A percentile compares a stretch with the other conserved stretches of the same genome.
Conservation (phyloP, 305 asterid species). For the Fraxinus greggii region DNA sequence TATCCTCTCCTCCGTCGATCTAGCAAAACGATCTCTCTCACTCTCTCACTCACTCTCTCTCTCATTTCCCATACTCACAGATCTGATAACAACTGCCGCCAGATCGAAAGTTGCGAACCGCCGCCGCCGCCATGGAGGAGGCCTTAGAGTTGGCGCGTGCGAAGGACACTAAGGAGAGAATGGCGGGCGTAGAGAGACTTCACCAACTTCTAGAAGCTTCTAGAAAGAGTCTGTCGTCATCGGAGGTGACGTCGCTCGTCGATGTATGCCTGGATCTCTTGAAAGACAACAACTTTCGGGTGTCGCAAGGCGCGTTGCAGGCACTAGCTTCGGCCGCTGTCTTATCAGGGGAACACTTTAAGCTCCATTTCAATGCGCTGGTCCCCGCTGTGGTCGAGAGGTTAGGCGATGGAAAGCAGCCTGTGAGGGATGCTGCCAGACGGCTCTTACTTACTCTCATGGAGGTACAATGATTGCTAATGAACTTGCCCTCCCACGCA, state of each 20-base stretch:
- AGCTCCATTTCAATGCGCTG: conserved; percentile 91
- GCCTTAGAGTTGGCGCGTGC: conserved; percentile 90
- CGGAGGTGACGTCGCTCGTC: conserved; percentile 85
- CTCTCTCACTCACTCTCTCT: conserved; percentile 26
- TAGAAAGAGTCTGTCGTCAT: conserved; percentile 59
- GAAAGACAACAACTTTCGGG: conserved; percentile 89
- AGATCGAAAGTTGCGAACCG: conserved; percentile 40
- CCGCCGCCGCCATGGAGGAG: conserved; percentile 68
- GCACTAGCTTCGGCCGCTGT: conserved; percentile 93
- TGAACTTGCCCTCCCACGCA: background rate
- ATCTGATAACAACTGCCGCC: conserved; percentile 42
- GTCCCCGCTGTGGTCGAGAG: conserved; percentile 95
- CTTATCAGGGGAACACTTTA: conserved; percentile 87
- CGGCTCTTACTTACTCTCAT: conserved; percentile 84
- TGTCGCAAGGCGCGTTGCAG: conserved; percentile 89
- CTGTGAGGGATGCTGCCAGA: conserved; percentile 91
- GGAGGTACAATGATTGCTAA: conserved; percentile 58
- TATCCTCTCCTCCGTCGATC: conserved; percentile 35
- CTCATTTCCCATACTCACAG: conserved; percentile 28
- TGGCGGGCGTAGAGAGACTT: conserved; percentile 97
- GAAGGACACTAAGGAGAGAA: conserved; percentile 96
- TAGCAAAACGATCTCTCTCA: conserved; percentile 24
- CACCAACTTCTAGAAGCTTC: conserved; percentile 92
- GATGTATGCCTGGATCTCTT: conserved; percentile 92
- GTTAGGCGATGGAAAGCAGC: conserved; percentile 88